These are phyloP conservation scores for Davidsoniella eucalypti DNA, from an alignment of 2,329 filamentous ascomycete genomes.

Conservation along the genomic window DNA sequence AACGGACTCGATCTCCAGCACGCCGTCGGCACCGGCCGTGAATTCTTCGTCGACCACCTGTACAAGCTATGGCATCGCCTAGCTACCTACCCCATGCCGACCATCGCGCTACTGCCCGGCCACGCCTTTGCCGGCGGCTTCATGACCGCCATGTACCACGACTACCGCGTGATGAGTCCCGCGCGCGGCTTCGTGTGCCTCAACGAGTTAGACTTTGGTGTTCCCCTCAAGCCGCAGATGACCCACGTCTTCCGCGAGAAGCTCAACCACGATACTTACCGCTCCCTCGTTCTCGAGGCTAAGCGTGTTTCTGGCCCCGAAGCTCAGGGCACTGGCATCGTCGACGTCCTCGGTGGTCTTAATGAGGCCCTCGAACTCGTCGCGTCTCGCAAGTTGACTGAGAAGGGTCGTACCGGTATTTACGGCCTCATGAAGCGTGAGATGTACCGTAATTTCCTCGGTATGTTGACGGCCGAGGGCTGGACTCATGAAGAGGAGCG, in stretches of 20 bases:
- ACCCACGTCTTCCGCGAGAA: constrained; percentile 58
- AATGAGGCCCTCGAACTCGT: constrained; percentile 47
- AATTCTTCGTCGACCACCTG: constrained; percentile 36
- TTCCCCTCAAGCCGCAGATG: constrained; percentile 60
- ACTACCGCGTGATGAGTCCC: constrained; percentile 65
- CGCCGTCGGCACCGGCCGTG: constrained; percentile 39
- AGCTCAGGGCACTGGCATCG: constrained; percentile 48
- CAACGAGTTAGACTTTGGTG: constrained; percentile 69
- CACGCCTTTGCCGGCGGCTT: constrained; percentile 72
- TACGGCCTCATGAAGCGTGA: constrained; percentile 60
- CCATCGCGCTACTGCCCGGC: constrained; percentile 61
- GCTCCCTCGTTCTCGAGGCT: constrained; percentile 56
- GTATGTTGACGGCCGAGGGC: constrained; percentile 35
- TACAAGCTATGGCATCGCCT: constrained; percentile 9
- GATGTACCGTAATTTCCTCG: constrained; percentile 53
- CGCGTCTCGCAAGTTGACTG: constrained; percentile 37
- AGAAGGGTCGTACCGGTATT: constrained; percentile 46
- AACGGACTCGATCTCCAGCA: constrained; percentile 67
- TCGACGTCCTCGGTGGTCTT: constrained; percentile 50
- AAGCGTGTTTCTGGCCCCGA: constrained; percentile 46
- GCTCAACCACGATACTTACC: constrained; percentile 37
- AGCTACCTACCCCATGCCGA: constrained; percentile 57
- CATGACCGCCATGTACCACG: constrained; percentile 67
- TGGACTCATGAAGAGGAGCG: constrained; percentile 32
- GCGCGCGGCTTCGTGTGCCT: constrained; percentile 57